Base-by-base conservation (phyloP, 495 filamentous ascomycete species). In the Aspergillus incahuasiensis region DNA sequence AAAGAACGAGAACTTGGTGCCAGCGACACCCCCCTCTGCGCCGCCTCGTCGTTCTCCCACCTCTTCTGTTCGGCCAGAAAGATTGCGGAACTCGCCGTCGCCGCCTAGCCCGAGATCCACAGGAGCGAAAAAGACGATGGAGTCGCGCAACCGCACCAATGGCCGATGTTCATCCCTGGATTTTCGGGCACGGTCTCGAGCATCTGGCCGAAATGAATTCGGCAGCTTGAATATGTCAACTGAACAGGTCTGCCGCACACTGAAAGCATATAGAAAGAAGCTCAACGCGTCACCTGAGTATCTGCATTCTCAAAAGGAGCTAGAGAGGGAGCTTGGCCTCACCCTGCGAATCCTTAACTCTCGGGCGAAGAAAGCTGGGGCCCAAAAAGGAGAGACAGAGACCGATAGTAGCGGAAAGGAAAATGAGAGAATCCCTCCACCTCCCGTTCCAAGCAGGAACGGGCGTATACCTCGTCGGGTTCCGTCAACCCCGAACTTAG, bases 181-280 rank as follows among this genome's bases (percentile, higher is more conserved):
- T 55, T 74, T 74, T 35, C 73, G 79, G 38, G 74, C 79, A 3
- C 78, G 81, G 30, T 74, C 76, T 15, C 84, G 84, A 63, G 75
- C 75, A 55, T 71, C 74, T 50, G 70, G 68, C 30, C 78, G 78
- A 54, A 68, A 57, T 56, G 82, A 82, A 21, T 84, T 83, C 55
- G 86, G 86, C 8, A 81, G 78, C 48, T 74, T 95, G 6, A 84
- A 84, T 61, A 82, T 83, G 70, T 85, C 88, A 6, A 92, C 88
- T 1, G 88, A 94, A 60, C 86, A 91, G 57, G 76, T 91, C 0
- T 90, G 87, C 60, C 87, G 87, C 22, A 85, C 85, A 5, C 77
- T 98, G 6, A 83, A 87, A 47, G 82, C 85, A 2, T 97, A 95
- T 63, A 81, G 94, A 15, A 92, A 91, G 71, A 90, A 89, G 63